Evolutionary conservation across 495 filamentous ascomycete genomes (phyloP).

Genomic region (Annulohypoxylon bovei): DNA sequence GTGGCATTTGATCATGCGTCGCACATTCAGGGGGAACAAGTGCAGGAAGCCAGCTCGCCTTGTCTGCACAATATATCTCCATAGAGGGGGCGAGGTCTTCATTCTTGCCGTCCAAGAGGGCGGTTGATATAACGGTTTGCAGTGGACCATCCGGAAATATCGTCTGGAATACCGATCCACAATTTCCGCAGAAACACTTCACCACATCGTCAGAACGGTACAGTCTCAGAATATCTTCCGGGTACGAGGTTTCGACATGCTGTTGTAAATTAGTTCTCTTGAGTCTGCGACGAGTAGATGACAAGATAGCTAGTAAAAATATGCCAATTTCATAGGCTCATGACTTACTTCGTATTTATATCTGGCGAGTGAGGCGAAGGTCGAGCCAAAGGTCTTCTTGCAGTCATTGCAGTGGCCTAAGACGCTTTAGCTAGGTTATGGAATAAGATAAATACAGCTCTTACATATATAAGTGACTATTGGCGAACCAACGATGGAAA

Average conservation of each 20-base stretch:
- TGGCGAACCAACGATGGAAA: not conserved
- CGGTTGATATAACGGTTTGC: not conserved
- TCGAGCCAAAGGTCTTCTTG: not conserved
- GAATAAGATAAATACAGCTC: not conserved
- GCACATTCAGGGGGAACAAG: not conserved
- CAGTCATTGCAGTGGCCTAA: not conserved
- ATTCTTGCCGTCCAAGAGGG: conserved; percentile 5
- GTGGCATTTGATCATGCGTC: not conserved
- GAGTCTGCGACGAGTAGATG: not conserved
- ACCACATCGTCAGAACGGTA: not conserved
- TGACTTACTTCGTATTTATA: not conserved
- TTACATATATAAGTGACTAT: not conserved
- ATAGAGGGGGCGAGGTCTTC: not conserved
- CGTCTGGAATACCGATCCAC: not conserved
- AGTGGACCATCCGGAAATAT: too few relatives aligned
- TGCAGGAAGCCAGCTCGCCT: not conserved
- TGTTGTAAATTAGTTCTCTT: not conserved
- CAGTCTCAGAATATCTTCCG: too few relatives aligned
- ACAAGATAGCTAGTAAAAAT: not conserved
- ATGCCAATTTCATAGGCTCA: not conserved
- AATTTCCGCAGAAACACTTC: not conserved
- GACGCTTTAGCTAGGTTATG: not conserved
- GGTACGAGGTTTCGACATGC: not conserved
- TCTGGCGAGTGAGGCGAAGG: not conserved
- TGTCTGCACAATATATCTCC: not conserved